Conservation (phyloP, 164 flowering plant species). For the Piper longum region DNA sequence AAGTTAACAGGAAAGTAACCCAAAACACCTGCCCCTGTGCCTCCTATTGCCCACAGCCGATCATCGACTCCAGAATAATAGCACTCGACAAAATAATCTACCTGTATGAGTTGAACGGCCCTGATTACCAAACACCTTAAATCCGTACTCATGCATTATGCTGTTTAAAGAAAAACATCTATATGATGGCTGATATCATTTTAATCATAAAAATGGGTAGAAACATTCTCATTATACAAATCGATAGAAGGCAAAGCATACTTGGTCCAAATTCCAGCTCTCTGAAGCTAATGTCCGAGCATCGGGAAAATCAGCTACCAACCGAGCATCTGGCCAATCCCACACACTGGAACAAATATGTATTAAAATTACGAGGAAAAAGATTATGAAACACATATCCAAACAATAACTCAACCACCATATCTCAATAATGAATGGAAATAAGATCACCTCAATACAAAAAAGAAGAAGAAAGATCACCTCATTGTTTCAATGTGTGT, state of each 20-base stretch:
- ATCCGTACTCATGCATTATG: not conserved
- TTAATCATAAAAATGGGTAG: not conserved
- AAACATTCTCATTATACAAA: too few species aligned
- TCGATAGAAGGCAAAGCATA: slow-evolving; percentile 14
- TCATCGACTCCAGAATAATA: slow-evolving; percentile 46
- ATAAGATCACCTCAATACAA: not conserved
- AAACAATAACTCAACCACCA: not conserved
- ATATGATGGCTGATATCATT: not conserved
- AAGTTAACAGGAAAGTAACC: slow-evolving; percentile 79
- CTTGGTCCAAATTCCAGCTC: slow-evolving; percentile 60
- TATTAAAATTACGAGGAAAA: not conserved
- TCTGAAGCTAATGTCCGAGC: slow-evolving; percentile 74
- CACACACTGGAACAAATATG: slow-evolving; percentile 38
- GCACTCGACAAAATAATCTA: slow-evolving; percentile 92
- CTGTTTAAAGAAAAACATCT: not conserved
- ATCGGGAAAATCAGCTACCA: slow-evolving; percentile 48
- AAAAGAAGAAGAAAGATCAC: slow-evolving; percentile 15
- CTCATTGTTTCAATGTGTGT: slow-evolving; percentile 85
- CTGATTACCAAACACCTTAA: not conserved
- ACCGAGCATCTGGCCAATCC: slow-evolving; percentile 57
- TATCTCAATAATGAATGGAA: not conserved
- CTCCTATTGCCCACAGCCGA: slow-evolving; percentile 73
- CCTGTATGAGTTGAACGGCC: slow-evolving; percentile 27
- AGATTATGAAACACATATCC: not conserved
- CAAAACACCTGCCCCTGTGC: slow-evolving; percentile 60